Percentiles rank a stretch among this genome's conserved stretches.
These are phyloP conservation scores for Heracleum sosnowskyi DNA, from an alignment of 129 eudicot genomes.

Conservation along the genomic window DNA sequence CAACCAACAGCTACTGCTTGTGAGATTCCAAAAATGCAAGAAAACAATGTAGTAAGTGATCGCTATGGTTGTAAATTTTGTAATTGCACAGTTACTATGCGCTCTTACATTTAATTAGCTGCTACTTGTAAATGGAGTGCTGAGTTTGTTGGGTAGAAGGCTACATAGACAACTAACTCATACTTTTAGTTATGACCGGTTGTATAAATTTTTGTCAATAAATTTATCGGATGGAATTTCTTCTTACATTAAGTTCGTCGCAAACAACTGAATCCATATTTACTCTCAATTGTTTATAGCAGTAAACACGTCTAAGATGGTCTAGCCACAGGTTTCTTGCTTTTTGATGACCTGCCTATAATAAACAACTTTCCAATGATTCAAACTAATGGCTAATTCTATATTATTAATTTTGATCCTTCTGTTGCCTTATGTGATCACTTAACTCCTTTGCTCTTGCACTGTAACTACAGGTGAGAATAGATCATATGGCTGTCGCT, in stretches of 20 bases:
- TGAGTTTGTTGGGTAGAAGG: background rate
- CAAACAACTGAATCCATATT: background rate
- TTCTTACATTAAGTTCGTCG: background rate
- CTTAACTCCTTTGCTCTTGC: conserved; percentile 4
- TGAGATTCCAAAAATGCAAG: conserved; percentile 14
- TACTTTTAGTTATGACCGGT: background rate
- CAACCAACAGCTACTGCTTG: conserved; percentile 18
- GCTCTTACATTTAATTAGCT: background rate
- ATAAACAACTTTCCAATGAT: background rate
- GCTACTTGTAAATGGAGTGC: background rate
- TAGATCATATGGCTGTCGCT: conserved; percentile 94
- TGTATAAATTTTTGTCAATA: background rate
- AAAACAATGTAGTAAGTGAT: conserved; percentile 31
- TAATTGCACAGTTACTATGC: background rate
- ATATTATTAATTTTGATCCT: background rate
- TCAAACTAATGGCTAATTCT: background rate
- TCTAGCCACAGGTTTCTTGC: background rate
- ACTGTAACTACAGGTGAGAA: conserved; percentile 54
- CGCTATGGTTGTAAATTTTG: background rate
- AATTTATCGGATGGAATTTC: background rate
- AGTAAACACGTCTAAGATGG: background rate
- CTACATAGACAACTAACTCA: background rate
- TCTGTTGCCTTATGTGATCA: background rate
- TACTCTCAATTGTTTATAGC: background rate
- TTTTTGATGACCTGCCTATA: background rate